Evolutionary conservation across 495 filamentous ascomycete genomes (phyloP).

Genomic region (Bacidia gigantensis): DNA sequence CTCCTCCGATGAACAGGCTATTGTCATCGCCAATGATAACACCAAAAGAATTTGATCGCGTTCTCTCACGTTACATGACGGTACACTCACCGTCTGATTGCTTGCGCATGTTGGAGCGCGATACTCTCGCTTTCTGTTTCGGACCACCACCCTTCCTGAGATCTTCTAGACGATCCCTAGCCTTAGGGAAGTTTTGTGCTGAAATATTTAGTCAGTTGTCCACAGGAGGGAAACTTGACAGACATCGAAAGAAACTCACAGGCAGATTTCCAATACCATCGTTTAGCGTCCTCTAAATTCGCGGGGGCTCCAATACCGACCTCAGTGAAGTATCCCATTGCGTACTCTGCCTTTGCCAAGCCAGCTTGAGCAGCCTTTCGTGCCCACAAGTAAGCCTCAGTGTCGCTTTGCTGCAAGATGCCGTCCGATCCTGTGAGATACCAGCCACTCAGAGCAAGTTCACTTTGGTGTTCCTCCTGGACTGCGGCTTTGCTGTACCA

Average conservation of each 20-base stretch:
- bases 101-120: slow-evolving; percentile 11
- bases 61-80: slow-evolving; percentile 13
- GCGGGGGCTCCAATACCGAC: slow-evolving; percentile 79
- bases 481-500: slow-evolving; percentile 89
- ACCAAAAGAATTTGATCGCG: too few species aligned
- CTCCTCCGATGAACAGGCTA: too few species aligned
- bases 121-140: slow-evolving; percentile 14
- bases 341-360: slow-evolving; percentile 85
- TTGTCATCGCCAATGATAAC: too few species aligned
- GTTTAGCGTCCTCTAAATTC: slow-evolving; percentile 86
- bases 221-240: background rate
- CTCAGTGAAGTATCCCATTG: slow-evolving; percentile 96
- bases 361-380: slow-evolving; percentile 78
- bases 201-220: background rate
- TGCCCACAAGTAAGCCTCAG: slow-evolving; percentile 94
- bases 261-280: slow-evolving; percentile 97
- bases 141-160: slow-evolving; percentile 28
- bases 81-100: slow-evolving; percentile 12
- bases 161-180: slow-evolving; percentile 80
- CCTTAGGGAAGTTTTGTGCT: slow-evolving; percentile 93
- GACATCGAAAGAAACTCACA: slow-evolving; percentile 45
- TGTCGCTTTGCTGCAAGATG: slow-evolving; percentile 81
- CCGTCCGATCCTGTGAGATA: slow-evolving; percentile 86
- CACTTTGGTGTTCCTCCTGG: slow-evolving; percentile 89
- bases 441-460: slow-evolving; percentile 88